A percentile compares a stretch with the other conserved stretches of the same genome.
Evolutionary conservation across 345 rosid species (phyloP).

Genomic region (Boechera retrofracta): DNA sequence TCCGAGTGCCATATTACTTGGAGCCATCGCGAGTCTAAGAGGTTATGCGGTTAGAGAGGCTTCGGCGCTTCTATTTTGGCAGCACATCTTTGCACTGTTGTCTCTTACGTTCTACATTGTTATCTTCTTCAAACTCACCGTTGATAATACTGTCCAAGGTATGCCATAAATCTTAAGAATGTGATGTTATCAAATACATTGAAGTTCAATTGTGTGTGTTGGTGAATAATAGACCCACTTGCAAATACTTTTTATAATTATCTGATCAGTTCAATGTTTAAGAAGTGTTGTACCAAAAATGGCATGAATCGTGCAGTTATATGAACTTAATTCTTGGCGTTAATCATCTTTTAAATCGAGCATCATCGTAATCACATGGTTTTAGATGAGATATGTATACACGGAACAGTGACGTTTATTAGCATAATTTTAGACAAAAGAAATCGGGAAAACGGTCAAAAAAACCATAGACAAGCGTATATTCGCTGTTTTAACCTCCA

Average conservation of each 20-base stretch:
- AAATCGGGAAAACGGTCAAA: too few species aligned
- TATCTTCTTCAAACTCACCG: constrained; percentile 68
- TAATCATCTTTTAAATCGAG: constrained; percentile 18
- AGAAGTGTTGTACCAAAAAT: constrained; percentile 14
- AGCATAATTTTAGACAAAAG: not conserved
- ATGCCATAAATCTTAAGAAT: constrained; percentile 15
- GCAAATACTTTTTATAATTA: not conserved
- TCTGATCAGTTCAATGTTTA: not conserved
- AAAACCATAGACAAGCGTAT: too few species aligned
- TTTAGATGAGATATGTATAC: constrained; percentile 17
- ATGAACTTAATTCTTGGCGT: constrained; percentile 16
- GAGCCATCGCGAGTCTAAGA: constrained; percentile 91
- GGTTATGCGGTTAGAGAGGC: constrained; percentile 88
- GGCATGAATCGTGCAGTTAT: constrained; percentile 31
- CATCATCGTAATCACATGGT: constrained; percentile 35
- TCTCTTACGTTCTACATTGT: constrained; percentile 76
- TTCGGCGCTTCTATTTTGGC: constrained; percentile 95
- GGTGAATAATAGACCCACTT: constrained; percentile 24
- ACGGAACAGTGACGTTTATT: constrained; percentile 26
- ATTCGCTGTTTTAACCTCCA: too few species aligned
- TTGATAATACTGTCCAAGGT: constrained; percentile 32
- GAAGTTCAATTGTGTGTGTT: constrained; percentile 4
- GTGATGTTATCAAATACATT: constrained; percentile 9
- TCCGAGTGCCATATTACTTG: constrained; percentile 90
- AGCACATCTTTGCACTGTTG: constrained; percentile 75